Evolutionary conservation across 2,329 filamentous ascomycete species (phyloP).

Genomic region (Beauveria varroae): DNA sequence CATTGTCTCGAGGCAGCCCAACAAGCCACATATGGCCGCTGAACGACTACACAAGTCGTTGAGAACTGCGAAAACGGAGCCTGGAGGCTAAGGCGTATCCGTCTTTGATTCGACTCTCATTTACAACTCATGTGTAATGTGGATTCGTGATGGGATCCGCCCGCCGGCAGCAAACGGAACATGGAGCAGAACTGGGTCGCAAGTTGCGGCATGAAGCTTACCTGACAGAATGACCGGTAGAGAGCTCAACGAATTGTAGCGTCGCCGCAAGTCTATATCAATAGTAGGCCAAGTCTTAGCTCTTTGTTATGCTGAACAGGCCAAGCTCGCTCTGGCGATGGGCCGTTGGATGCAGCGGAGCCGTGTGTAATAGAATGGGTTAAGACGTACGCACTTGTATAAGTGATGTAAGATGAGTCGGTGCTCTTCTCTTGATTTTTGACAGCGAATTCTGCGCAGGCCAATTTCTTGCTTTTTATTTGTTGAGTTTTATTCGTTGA

Average conservation of each 20-base stretch:
- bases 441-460: background rate
- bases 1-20: background rate
- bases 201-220: slow-evolving; percentile 5
- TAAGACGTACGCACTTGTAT: background rate
- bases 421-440: background rate
- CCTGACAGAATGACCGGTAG: slow-evolving; percentile 8
- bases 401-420: background rate
- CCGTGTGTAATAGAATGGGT: background rate
- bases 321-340: background rate
- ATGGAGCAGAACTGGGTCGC: background rate
- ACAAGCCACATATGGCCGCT: slow-evolving; percentile 5
- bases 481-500: background rate
- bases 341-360: background rate
- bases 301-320: background rate
- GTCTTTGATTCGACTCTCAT: background rate
- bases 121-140: slow-evolving; percentile 5
- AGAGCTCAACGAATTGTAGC: background rate
- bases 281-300: background rate
- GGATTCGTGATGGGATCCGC: slow-evolving; percentile 9
- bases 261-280: background rate
- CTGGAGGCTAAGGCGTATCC: background rate
- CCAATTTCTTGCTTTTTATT: background rate
- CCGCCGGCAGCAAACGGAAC: background rate
- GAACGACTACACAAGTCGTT: background rate
- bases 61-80: background rate